Evolutionary conservation across 208 protist species (phyloP), one percentile per base, ranked within the genome.

Genomic region (Crithidia thermophila): DNA sequence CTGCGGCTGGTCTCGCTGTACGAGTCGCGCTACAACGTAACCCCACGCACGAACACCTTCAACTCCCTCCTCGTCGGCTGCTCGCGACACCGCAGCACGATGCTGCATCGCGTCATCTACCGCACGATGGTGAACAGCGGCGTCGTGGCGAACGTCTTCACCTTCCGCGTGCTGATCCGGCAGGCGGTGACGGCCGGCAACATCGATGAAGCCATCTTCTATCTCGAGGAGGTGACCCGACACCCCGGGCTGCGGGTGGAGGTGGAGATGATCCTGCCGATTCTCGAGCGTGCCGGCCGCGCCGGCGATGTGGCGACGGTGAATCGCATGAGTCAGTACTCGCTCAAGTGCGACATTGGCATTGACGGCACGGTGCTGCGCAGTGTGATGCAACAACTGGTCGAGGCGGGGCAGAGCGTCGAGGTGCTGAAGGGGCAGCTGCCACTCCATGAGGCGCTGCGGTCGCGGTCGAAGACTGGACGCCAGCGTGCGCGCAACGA

Each of bases 201-300:
- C 76, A 88, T 96, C 30, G 91, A 94, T 60, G 91, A 93, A 34
- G 91, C 91, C 7, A 74, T 94, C 16, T 71, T 53, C 42, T 94
- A 90, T 56, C 72, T 96, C 37, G 55, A 90, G 59, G 74, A 86
- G 67, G 90, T 90, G 34, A 71, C 82, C 4, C 51, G 52, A 7
- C 67, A 87, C 61, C 75, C 77, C 0, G 85, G 85, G 9, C 73
- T 95, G 59, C 81, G 90, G 4, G 81, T 95, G 7, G 90, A 95
- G 87, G 82, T 93, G 68, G 90, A 95, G 68, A 95, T 95, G 90
- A 77, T 95, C 33, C 65, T 95, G 51, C 86, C 87, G 0, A 91
- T 93, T 18, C 21, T 95, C 8, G 90, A 95, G 72, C 82, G 90
- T 0, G 90, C 87, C 27, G 90, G 87, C 10, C 77, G 83, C 30